Evolutionary conservation across 2,329 filamentous ascomycete genomes (phyloP).

Genomic region (Talaromyces sp.): DNA sequence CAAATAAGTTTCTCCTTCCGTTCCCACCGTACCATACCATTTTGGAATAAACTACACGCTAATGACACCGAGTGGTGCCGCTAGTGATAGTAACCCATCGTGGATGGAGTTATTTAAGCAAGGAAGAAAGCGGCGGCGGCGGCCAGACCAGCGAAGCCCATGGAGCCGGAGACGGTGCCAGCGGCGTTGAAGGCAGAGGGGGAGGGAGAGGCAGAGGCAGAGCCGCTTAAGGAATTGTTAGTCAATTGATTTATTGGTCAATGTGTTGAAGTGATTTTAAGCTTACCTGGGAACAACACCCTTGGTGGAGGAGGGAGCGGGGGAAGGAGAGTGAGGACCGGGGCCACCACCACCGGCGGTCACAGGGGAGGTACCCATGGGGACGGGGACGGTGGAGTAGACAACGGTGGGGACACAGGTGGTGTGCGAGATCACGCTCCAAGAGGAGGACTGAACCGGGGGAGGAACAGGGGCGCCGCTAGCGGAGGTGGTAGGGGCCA

Average conservation of each 20-base stretch:
- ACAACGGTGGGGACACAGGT: slow-evolving; percentile 34
- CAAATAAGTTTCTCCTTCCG: slow-evolving; percentile 19
- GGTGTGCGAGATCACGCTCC: slow-evolving; percentile 27
- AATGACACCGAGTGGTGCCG: not conserved
- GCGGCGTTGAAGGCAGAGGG: slow-evolving; percentile 32
- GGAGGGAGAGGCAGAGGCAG: slow-evolving; percentile 21
- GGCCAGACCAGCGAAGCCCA: slow-evolving; percentile 33
- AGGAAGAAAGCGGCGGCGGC: slow-evolving; percentile 36
- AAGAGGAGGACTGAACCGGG: slow-evolving; percentile 14
- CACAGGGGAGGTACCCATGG: slow-evolving; percentile 14
- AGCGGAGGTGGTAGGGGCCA: slow-evolving; percentile 17
- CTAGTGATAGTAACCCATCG: slow-evolving; percentile 14
- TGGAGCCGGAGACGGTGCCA: slow-evolving; percentile 31
- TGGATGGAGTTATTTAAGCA: slow-evolving; percentile 31
- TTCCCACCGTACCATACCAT: slow-evolving; percentile 8
- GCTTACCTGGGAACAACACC: slow-evolving; percentile 16
- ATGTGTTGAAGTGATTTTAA: not conserved
- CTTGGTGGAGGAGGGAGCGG: slow-evolving; percentile 21
- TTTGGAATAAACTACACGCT: slow-evolving; percentile 4
- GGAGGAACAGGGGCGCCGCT: slow-evolving; percentile 16
- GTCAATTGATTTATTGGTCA: not conserved
- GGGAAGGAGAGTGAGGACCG: slow-evolving; percentile 15
- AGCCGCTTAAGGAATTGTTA: slow-evolving; percentile 2
- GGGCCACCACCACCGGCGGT: slow-evolving; percentile 11
- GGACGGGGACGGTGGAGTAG: slow-evolving; percentile 29